Evolutionary conservation across 306 rosid genomes (phyloP).

Genomic region (Abrus precatorius): DNA sequence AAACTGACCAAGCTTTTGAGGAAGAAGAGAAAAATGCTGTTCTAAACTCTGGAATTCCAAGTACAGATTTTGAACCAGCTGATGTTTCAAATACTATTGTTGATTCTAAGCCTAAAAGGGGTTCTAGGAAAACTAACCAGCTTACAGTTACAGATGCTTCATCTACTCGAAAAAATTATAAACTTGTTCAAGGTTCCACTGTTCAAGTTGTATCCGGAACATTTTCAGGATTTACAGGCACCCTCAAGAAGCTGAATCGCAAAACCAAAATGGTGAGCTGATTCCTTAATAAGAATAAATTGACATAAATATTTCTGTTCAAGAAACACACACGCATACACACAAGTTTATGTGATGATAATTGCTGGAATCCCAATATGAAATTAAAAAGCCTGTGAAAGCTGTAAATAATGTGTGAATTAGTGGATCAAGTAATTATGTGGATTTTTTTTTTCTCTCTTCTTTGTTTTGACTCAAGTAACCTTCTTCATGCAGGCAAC

Average conservation of each 20-base stretch:
- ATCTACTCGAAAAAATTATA: constrained; percentile 46
- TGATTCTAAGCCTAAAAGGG: constrained; percentile 63
- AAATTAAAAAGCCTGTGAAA: constrained; percentile 23
- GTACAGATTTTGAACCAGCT: constrained; percentile 44
- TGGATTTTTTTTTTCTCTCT: background rate
- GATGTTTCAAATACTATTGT: constrained; percentile 47
- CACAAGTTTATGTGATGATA: constrained; percentile 35
- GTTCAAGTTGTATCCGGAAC: constrained; percentile 77
- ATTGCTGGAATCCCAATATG: constrained; percentile 19
- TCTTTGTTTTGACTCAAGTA: constrained; percentile 34
- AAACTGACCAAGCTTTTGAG: constrained; percentile 69
- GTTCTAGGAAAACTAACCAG: constrained; percentile 54
- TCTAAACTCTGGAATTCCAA: constrained; percentile 43
- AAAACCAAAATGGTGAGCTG: constrained; percentile 72
- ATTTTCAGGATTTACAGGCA: constrained; percentile 79
- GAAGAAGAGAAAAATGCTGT: constrained; percentile 62
- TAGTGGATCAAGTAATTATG: background rate
- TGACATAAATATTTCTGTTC: background rate
- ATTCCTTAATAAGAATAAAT: constrained; percentile 34
- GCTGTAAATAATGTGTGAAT: constrained; percentile 25
- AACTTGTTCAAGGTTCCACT: constrained; percentile 66
- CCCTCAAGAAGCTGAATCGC: constrained; percentile 82
- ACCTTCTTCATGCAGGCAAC: constrained; percentile 81
- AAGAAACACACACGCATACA: background rate
- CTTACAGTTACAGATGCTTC: constrained; percentile 40